Base-by-base conservation (phyloP, 2,329 filamentous ascomycete species). In the Chrysosphaeria jannelii region DNA sequence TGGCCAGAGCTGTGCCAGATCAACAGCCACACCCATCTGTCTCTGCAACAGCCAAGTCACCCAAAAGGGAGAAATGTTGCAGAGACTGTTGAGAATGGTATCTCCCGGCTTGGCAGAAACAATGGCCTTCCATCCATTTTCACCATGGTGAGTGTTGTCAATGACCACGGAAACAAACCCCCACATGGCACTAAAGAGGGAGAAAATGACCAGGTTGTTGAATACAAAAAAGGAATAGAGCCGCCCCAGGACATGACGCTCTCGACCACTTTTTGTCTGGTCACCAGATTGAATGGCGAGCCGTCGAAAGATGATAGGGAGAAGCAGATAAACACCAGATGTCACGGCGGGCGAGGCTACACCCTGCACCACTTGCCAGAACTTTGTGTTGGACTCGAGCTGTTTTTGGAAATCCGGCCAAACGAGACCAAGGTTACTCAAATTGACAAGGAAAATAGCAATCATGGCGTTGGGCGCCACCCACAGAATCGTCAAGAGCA, bases 221-320 rank as follows among this genome's bases (percentile, higher is more conserved):
- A 97, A 78, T 24, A 91, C 61, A 44, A 97, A 97, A 48, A 97
- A 97, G 10, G 72, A 59, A 45, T 88, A 97, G 3, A 97, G 56
- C 43, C 89, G 88, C 30, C 63, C 66, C 28, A 85, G 57, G 24
- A 97, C 85, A 41, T 93, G 81, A 14, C 76, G 59, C 41, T 97
- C 85, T 25, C 85, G 64, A 13, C 75, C 74, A 0, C 75, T 89
- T 46, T 93, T 97, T 22, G 76, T 89, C 32, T 71, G 57, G 39
- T 93, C 81, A 31, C 85, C 85, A 4, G 74, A 71, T 33, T 61
- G 61, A 29, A 78, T 68, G 5, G 76, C 70, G 18, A 97, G 53
- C 12, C 74, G 67, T 26, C 85, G 71, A 51, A 97, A 93, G 35
- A 90, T 70, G 35, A 78, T 71, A 5, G 85, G 85, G 2, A 97